Base-by-base conservation (phyloP, 257 asterid genomes). In the Vinca minor region DNA sequence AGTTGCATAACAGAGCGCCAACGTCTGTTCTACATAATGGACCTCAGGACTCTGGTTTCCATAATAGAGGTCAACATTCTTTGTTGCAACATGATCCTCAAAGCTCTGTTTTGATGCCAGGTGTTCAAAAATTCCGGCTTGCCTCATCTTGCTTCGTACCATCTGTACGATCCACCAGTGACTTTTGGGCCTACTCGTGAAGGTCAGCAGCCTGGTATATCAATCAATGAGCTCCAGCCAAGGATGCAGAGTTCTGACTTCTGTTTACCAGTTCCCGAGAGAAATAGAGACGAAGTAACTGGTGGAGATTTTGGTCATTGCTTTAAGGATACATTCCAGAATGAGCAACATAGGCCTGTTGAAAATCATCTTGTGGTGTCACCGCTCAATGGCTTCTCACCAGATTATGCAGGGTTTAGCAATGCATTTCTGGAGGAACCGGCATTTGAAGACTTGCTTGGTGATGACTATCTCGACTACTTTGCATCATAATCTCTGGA, bases 391-490 rank as follows among this genome's bases (percentile, higher is more conserved):
- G 62, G 68, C 42, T 60, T 83, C 65, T 68, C 89, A 8, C 80
- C 83, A 4, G 84, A 69, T 57, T 65, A 69, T 58, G 61, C 75
- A n/a, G 77, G 53, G 31, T 62, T 68, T 32, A 39, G 66, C 77
- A 58, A 76, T 69, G 76, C 84, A 8, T 76, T 76, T 58, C 77
- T 75, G 73, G 86, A 84, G 55, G 86, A 74, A 46, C 69, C 84
- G 17, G 46, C 46, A 18, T 62, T 58, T 28, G 63, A 62, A 39
- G 72, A 68, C 55, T 69, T 56, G 77, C 12, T 74, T 80, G 35
- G 73, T 7, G 76, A 66, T 53, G 84, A 74, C 29, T 68, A 78
- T 67, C 74, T 84, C 76, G 54, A 71, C 47, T 77, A 79, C 72
- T 77, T 77, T 39, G 85, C 85, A 39, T 76, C 90, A 52, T 84